These are phyloP conservation scores for Firmiana major DNA, from an alignment of 345 rosid genomes.

Conservation along the genomic window DNA sequence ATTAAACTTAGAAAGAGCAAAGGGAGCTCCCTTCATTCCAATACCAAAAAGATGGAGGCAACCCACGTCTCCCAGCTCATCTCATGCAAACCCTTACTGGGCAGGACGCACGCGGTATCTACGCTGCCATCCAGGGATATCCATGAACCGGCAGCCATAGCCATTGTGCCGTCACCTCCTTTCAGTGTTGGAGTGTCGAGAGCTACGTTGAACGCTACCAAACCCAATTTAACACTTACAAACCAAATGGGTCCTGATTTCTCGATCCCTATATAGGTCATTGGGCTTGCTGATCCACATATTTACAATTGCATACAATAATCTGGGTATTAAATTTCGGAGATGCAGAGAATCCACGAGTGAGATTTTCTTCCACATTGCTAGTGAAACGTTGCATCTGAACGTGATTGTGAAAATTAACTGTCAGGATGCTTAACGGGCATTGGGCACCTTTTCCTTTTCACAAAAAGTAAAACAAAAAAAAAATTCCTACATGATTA, in stretches of 20 bases:
- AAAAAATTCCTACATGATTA: too few species aligned
- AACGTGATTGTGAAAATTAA: not conserved
- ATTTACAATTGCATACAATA: not conserved
- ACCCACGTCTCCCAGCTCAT: constrained; percentile 43
- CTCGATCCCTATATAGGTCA: not conserved
- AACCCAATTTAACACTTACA: not conserved
- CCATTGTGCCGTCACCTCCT: constrained; percentile 35
- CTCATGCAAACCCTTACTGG: constrained; percentile 61
- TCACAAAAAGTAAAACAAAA: not conserved
- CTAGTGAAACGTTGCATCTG: not conserved
- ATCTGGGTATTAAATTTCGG: not conserved
- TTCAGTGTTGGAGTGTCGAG: constrained; percentile 44
- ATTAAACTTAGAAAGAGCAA: not conserved
- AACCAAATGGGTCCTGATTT: not conserved
- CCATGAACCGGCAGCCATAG: constrained; percentile 63
- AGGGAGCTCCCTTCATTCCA: constrained; percentile 70
- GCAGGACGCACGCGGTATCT: not conserved
- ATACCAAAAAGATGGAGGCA: constrained; percentile 43
- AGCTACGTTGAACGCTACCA: constrained; percentile 25
- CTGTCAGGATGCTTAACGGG: not conserved
- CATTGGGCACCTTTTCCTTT: not conserved
- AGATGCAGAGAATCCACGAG: not conserved
- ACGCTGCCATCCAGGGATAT: constrained; percentile 34
- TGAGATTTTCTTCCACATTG: not conserved
- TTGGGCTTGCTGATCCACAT: not conserved